Conservation (phyloP, 257 asterid genomes). For the Solanum sejunctum region DNA sequence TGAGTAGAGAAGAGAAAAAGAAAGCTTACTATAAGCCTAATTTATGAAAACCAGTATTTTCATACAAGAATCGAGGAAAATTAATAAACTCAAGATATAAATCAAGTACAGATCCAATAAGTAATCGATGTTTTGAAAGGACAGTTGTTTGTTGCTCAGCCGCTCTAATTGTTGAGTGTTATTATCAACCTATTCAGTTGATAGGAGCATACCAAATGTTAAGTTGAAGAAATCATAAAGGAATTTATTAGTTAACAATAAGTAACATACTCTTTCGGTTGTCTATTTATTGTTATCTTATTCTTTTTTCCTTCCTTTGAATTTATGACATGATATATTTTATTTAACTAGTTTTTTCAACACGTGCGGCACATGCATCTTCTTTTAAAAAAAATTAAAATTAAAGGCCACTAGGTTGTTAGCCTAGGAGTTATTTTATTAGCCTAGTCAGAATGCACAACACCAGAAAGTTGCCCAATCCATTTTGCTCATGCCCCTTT, state of each 20-base stretch:
- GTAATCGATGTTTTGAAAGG: constrained; percentile 43
- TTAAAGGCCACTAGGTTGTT: no score
- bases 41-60: constrained; percentile 65
- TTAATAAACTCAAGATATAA: constrained; percentile 16
- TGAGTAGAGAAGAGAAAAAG: background rate
- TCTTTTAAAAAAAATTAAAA: no score
- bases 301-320: no score
- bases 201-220: background rate
- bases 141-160: constrained; percentile 42
- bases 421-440: no score
- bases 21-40: constrained; percentile 60
- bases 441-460: no score
- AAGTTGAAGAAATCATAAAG: background rate
- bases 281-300: background rate
- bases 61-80: constrained; percentile 4
- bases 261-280: background rate
- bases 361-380: no score
- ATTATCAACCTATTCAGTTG: constrained; percentile 1
- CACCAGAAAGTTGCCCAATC: background rate
- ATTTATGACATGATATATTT: no score
- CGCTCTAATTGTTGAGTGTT: constrained; percentile 19
- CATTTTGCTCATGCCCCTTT: constrained; percentile 27
- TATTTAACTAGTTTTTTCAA: no score
- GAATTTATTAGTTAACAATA: background rate
- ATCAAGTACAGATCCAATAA: constrained; percentile 59